These are phyloP conservation scores for Saccharomycopsis amapae DNA, from an alignment of 805 yeast genomes.

Conservation along the genomic window DNA sequence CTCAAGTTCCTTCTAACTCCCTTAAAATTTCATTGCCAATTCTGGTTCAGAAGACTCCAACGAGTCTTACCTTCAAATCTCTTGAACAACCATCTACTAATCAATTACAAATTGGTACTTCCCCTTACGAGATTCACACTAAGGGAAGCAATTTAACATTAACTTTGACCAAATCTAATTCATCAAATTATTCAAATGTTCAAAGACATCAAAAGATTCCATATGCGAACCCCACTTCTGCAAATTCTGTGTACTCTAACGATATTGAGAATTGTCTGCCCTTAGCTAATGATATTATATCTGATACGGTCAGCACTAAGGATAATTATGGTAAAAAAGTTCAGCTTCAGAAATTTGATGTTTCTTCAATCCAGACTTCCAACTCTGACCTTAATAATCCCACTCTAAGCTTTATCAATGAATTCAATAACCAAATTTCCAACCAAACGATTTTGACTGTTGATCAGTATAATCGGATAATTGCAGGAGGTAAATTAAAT, in stretches of 20 bases:
- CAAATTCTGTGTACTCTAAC: too few species aligned
- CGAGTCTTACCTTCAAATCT: neutral
- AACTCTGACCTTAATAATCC: neutral
- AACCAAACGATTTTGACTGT: conserved; percentile 5
- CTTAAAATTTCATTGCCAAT: too few species aligned
- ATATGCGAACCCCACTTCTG: too few species aligned
- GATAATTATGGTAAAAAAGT: too few species aligned
- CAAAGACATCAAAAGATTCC: too few species aligned
- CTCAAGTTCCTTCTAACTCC: neutral
- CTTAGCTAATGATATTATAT: too few species aligned
- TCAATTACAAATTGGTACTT: neutral
- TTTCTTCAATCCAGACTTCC: neutral
- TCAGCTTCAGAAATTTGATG: neutral
- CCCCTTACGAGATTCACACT: neutral
- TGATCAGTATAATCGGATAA: conserved; percentile 1
- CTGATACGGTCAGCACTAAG: too few species aligned
- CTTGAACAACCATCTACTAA: neutral
- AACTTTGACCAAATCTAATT: conserved; percentile 3
- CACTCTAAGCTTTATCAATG: neutral
- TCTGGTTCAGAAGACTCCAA: neutral
- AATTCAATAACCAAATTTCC: conserved; percentile 2
- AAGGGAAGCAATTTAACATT: conserved; percentile 5
- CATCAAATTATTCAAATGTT: neutral
- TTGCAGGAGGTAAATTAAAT: neutral
- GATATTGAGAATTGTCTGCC: too few species aligned